phyloP scores from a whole-genome alignment of 805 yeast genomes.

The Myxozyma udenii region DNA sequence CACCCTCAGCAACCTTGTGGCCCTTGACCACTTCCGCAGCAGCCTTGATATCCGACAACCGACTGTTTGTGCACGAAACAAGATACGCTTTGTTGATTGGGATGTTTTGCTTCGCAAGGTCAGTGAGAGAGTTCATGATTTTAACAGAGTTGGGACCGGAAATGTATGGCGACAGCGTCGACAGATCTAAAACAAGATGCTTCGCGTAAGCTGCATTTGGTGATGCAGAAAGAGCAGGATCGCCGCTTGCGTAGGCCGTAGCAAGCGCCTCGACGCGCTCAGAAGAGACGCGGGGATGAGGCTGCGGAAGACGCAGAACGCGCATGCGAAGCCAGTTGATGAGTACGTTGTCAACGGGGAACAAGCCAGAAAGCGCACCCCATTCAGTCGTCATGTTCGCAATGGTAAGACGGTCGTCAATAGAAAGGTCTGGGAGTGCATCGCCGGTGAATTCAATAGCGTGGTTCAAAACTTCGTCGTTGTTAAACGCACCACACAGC shows the following conservation, averaged over 20 bases:
- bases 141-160: constrained; percentile 98
- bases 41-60: constrained; percentile 86
- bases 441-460: constrained; percentile 93
- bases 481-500: constrained; percentile 84
- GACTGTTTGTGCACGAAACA: constrained; percentile 96
- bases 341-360: constrained; percentile 87
- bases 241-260: constrained; percentile 37
- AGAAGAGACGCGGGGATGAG: constrained; percentile 77
- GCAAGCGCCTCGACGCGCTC: constrained; percentile 54
- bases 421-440: constrained; percentile 62
- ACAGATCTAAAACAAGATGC: constrained; percentile 74
- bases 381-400: constrained; percentile 98
- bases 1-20: constrained; percentile 79
- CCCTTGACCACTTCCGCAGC: constrained; percentile 88
- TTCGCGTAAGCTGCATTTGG: constrained; percentile 91
- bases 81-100: constrained; percentile 89
- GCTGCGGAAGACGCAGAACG: constrained; percentile 52
- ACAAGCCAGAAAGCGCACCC: constrained; percentile 96
- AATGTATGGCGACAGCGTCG: constrained; percentile 78
- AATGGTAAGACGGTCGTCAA: constrained; percentile 84
- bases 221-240: constrained; percentile 30
- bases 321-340: constrained; percentile 75
- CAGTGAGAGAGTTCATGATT: constrained; percentile 73
- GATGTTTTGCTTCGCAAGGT: constrained; percentile 68
- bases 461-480: constrained; percentile 84